A percentile compares a stretch with the other conserved stretches of the same genome.
Evolutionary conservation across 805 yeast species (phyloP).

Genomic region (Lipomyces anomalus): DNA sequence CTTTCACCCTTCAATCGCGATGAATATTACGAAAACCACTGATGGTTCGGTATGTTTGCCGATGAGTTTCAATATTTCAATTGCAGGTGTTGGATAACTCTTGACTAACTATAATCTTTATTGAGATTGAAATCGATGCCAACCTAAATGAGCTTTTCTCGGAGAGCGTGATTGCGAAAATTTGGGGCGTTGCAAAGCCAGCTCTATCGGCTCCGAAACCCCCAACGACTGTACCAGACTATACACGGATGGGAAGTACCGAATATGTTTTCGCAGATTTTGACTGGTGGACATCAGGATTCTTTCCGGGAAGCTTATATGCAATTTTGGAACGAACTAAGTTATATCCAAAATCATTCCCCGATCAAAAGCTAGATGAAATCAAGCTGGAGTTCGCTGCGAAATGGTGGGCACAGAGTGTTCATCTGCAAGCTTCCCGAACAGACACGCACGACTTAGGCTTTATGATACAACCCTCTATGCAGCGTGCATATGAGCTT

Average conservation of each 20-base stretch:
- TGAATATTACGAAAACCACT: too few species aligned
- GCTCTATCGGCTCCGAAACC: conserved; percentile 5
- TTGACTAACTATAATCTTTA: too few species aligned
- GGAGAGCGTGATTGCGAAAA: conserved; percentile 13
- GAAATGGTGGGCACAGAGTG: conserved; percentile 6
- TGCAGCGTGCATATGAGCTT: conserved; percentile 28
- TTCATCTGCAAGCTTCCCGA: conserved; percentile 11
- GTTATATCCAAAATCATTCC: conserved; percentile 2
- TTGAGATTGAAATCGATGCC: neutral
- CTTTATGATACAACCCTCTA: conserved; percentile 30
- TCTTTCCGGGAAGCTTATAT: conserved; percentile 7
- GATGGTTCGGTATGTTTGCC: too few species aligned
- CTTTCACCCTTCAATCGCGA: too few species aligned
- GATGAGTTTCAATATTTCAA: too few species aligned
- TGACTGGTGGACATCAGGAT: conserved; percentile 13
- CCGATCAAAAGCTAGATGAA: neutral
- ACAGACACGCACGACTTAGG: conserved; percentile 34
- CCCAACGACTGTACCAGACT: conserved; percentile 8
- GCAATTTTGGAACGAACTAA: conserved; percentile 7
- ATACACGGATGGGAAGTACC: conserved; percentile 1
- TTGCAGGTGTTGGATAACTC: too few species aligned
- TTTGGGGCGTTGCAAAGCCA: conserved; percentile 19
- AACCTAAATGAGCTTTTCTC: conserved; percentile 4
- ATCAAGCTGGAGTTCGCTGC: conserved; percentile 7
- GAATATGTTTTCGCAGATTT: conserved; percentile 2